phyloP scores from a whole-genome alignment of 306 rosid species.

The Ceratonia siliqua region DNA sequence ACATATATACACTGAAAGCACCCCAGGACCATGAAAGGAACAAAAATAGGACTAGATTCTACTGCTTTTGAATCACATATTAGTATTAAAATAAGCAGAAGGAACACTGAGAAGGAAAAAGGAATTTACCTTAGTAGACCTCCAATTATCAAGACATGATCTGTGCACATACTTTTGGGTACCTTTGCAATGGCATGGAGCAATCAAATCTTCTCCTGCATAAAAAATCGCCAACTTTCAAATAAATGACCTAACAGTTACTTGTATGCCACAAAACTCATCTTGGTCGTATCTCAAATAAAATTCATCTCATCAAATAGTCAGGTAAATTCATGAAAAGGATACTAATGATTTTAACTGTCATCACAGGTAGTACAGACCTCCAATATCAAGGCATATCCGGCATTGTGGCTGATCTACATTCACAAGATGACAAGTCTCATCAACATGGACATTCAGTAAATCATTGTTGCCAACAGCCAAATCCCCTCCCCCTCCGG shows the following conservation, averaged over 20 bases:
- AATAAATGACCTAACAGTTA: not conserved
- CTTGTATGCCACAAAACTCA: not conserved
- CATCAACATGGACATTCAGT: no score
- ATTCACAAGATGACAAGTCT: not conserved
- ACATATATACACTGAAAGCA: not conserved
- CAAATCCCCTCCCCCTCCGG: constrained; percentile 40
- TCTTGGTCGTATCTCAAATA: not conserved
- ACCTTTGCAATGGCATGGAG: constrained; percentile 86
- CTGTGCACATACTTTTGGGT: constrained; percentile 94
- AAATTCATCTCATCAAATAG: not conserved
- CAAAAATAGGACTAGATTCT: not conserved
- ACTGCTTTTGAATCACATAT: constrained; percentile 12
- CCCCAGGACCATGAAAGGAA: constrained; percentile 4
- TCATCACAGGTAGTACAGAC: not conserved
- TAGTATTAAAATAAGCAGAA: constrained; percentile 15
- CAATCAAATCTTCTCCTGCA: not conserved
- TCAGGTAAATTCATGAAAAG: not conserved
- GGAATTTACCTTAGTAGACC: constrained; percentile 82
- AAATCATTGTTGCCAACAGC: not conserved
- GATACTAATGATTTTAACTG: not conserved
- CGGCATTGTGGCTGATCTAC: constrained; percentile 58
- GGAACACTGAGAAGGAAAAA: not conserved
- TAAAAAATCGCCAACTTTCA: no score
- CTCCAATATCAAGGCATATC: constrained; percentile 50
- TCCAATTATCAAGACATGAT: constrained; percentile 97